A percentile compares a stretch with the other conserved stretches of the same genome.
phyloP scores from a whole-genome alignment of 345 rosid genomes.

The Tarenaya hassleriana region DNA sequence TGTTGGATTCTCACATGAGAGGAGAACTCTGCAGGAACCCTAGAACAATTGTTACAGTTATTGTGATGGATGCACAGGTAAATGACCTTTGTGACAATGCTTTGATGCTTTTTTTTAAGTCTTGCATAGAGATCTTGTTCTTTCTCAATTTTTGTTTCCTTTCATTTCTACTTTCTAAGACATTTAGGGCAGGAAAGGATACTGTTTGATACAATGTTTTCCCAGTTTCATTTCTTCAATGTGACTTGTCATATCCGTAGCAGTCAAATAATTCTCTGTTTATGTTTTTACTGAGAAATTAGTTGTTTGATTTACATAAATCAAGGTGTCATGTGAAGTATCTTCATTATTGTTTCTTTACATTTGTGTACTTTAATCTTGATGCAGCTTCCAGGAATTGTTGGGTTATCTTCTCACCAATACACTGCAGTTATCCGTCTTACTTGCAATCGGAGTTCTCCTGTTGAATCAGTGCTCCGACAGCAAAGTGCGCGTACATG shows the following conservation, averaged over 20 bases:
- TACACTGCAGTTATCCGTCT: constrained; percentile 58
- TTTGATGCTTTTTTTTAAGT: constrained; percentile 9
- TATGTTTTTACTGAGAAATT: constrained; percentile 7
- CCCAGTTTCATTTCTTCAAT: no score
- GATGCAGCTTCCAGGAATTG: constrained; percentile 60
- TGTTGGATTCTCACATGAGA: constrained; percentile 75
- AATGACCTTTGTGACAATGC: constrained; percentile 9
- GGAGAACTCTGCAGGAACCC: constrained; percentile 42
- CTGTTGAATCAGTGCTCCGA: constrained; percentile 41
- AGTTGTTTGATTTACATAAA: constrained; percentile 8
- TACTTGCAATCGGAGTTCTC: constrained; percentile 39
- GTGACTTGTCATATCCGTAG: no score
- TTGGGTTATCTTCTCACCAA: constrained; percentile 57
- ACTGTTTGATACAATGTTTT: no score
- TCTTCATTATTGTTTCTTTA: constrained; percentile 20
- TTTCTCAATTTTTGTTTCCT: neutral
- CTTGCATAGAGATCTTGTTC: constrained; percentile 2
- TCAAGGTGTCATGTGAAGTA: constrained; percentile 15
- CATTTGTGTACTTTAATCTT: constrained; percentile 17
- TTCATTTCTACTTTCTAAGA: neutral
- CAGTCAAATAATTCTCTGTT: neutral
- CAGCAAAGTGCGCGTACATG: constrained; percentile 87
- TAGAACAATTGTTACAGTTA: constrained; percentile 68
- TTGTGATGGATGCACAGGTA: constrained; percentile 77
- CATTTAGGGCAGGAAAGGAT: no score